Evolutionary conservation across 306 rosid species (phyloP).

Genomic region (Corylus americana): DNA sequence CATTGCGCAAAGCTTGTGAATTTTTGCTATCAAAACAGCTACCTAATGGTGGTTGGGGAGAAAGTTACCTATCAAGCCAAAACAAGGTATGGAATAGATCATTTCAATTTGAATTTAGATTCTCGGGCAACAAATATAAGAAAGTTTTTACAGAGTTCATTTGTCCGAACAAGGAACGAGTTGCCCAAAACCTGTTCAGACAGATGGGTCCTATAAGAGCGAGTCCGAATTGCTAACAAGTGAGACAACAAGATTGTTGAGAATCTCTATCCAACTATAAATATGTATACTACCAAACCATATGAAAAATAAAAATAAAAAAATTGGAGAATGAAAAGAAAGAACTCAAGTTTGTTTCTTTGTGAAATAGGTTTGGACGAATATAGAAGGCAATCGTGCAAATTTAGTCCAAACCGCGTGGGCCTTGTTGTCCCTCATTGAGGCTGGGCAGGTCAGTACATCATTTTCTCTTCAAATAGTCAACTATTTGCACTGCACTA

Average conservation of each 20-base stretch:
- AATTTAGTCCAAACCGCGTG: constrained; percentile 69
- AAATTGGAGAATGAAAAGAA: not conserved
- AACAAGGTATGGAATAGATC: constrained; percentile 44
- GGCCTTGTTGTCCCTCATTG: constrained; percentile 71
- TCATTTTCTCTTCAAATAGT: not conserved
- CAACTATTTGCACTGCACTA: not conserved
- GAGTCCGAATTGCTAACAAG: no score
- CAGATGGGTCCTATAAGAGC: no score
- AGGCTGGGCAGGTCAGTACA: constrained; percentile 66
- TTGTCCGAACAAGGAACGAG: no score
- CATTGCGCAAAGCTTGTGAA: constrained; percentile 53
- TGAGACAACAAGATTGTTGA: no score
- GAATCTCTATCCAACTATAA: not conserved
- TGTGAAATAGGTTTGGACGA: constrained; percentile 58
- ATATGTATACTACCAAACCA: no score
- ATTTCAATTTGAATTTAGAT: not conserved
- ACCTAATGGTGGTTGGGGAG: constrained; percentile 82
- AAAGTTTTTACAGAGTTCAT: no score
- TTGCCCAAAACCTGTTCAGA: no score
- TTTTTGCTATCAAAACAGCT: constrained; percentile 70
- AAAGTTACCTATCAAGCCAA: constrained; percentile 67
- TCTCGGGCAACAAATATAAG: no score
- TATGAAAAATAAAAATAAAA: not conserved
- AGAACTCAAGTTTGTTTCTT: not conserved
- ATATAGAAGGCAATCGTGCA: constrained; percentile 49